phyloP scores from a whole-genome alignment of 2,329 filamentous ascomycete species.

The Cladophialophora immunda region DNA sequence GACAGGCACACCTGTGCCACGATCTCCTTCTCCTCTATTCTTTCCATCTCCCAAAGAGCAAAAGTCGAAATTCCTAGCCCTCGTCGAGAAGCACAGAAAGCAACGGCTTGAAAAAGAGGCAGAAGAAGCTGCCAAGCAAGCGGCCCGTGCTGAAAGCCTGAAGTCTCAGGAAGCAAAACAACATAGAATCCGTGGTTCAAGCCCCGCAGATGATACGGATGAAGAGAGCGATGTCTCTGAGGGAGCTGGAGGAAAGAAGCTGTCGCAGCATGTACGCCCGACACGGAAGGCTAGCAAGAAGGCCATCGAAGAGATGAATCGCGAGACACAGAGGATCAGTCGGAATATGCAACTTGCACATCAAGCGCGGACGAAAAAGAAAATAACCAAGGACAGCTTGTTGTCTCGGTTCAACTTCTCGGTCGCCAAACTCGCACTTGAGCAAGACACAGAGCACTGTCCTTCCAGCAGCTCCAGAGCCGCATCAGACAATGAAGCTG shows the following conservation, averaged over 20 bases:
- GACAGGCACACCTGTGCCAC: constrained; percentile 9
- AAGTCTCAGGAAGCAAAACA: constrained; percentile 40
- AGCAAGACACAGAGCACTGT: constrained; percentile 43
- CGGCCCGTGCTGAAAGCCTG: constrained; percentile 45
- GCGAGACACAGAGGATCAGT: constrained; percentile 90
- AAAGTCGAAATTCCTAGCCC: constrained; percentile 72
- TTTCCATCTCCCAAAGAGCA: constrained; percentile 40
- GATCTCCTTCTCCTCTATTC: constrained; percentile 55
- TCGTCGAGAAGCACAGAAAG: constrained; percentile 76
- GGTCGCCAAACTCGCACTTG: constrained; percentile 32
- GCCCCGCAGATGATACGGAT: constrained; percentile 52
- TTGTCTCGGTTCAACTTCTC: constrained; percentile 83
- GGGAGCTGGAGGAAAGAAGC: constrained; percentile 69
- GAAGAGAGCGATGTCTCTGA: constrained; percentile 66
- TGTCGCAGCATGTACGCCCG: constrained; percentile 69
- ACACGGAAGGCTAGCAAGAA: constrained; percentile 91
- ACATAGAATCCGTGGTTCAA: constrained; percentile 42
- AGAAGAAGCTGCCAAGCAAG: constrained; percentile 54
- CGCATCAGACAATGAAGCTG: constrained; percentile 54
- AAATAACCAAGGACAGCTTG: constrained; percentile 81
- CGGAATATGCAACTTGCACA: constrained; percentile 91
- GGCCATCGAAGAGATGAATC: constrained; percentile 91
- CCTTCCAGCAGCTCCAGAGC: constrained; percentile 61
- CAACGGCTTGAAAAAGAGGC: constrained; percentile 75
- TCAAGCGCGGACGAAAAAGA: constrained; percentile 89